phyloP scores from a whole-genome alignment of 2,329 filamentous ascomycete species.

The Colletotrichum chlorophyti region DNA sequence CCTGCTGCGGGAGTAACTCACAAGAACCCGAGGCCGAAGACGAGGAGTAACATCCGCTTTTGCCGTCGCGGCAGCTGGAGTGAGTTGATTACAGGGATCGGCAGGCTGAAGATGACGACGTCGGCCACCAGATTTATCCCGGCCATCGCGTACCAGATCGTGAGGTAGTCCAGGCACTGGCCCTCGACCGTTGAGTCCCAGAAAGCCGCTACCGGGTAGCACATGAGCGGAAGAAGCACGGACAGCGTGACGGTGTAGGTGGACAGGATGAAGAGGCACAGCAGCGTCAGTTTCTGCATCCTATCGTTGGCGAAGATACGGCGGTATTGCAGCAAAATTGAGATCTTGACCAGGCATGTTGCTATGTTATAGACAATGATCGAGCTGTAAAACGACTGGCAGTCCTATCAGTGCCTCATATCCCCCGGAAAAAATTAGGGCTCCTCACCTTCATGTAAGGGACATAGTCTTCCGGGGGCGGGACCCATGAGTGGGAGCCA shows the following conservation, averaged over 20 bases:
- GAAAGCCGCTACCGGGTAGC: slow-evolving; percentile 36
- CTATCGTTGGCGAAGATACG: slow-evolving; percentile 41
- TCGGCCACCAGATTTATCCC: slow-evolving; percentile 36
- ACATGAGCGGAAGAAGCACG: slow-evolving; percentile 37
- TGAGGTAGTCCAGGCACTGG: slow-evolving; percentile 36
- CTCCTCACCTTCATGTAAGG: slow-evolving; percentile 35
- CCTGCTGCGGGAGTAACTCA: slow-evolving; percentile 16
- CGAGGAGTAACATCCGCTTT: slow-evolving; percentile 31
- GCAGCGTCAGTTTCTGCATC: slow-evolving; percentile 33
- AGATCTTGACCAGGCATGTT: slow-evolving; percentile 42
- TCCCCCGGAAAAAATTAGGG: too few species aligned
- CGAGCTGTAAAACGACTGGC: slow-evolving; percentile 38
- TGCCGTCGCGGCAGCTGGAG: slow-evolving; percentile 33
- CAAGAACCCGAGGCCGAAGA: slow-evolving; percentile 38
- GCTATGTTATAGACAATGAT: slow-evolving; percentile 43
- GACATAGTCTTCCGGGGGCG: slow-evolving; percentile 27
- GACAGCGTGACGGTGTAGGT: slow-evolving; percentile 37
- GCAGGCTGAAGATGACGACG: slow-evolving; percentile 35
- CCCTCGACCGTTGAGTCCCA: slow-evolving; percentile 32
- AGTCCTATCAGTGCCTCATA: too few species aligned
- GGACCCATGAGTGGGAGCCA: slow-evolving; percentile 31
- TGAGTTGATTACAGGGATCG: slow-evolving; percentile 34
- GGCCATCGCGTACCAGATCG: slow-evolving; percentile 38
- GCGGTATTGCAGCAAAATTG: slow-evolving; percentile 46
- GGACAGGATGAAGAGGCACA: slow-evolving; percentile 35